These are phyloP conservation scores for Aethionema arabicum DNA, from an alignment of 345 rosid species.

Conservation along the genomic window DNA sequence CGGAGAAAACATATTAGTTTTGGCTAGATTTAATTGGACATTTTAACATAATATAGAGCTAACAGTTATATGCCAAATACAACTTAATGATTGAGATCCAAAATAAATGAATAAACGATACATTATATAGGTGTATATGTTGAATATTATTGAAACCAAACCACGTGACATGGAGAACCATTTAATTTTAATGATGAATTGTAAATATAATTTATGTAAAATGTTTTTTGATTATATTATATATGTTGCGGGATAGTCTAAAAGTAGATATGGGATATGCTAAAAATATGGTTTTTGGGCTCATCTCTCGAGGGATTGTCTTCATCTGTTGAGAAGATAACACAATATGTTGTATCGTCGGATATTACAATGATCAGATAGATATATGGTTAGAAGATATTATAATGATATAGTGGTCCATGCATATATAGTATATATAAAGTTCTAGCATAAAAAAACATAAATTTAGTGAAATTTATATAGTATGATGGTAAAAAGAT, in stretches of 20 bases:
- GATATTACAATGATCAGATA: constrained; percentile 23
- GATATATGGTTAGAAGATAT: constrained; percentile 15
- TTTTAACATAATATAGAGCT: neutral
- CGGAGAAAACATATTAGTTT: neutral
- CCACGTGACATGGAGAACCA: neutral
- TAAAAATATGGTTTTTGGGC: neutral
- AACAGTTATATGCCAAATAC: neutral
- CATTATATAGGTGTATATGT: neutral
- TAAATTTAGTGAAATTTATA: neutral
- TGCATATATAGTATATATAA: neutral
- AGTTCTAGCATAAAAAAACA: neutral
- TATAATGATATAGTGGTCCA: constrained; percentile 24
- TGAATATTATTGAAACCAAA: neutral
- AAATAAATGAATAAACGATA: neutral
- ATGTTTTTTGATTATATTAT: no score
- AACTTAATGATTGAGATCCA: neutral
- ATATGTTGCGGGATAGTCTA: no score
- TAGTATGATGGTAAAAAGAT: no score
- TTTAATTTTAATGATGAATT: neutral
- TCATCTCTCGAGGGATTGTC: constrained; percentile 7
- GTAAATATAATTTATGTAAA: no score
- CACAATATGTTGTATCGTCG: neutral
- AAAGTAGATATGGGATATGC: no score
- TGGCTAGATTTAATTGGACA: neutral
- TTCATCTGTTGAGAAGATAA: constrained; percentile 25